Evolutionary conservation across 2,329 filamentous ascomycete genomes (phyloP), one percentile per base, ranked within the genome.

Genomic region (Apiospora sp.): DNA sequence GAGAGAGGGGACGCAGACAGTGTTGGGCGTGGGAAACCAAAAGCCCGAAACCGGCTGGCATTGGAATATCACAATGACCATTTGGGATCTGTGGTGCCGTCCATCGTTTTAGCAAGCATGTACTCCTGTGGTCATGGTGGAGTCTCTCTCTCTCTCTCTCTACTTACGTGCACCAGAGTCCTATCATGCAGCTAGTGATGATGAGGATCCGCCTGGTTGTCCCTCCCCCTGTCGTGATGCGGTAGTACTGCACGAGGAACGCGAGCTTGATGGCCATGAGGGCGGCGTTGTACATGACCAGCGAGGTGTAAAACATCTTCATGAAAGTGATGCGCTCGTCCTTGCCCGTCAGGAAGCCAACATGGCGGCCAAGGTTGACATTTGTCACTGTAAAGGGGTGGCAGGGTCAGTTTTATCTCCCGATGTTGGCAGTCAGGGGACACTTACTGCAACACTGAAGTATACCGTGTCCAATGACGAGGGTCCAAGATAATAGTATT

Each of bases 241-340:
- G 82, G 71, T 83, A 81, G 71, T 83, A 84, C 69, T 84, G 82
- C 2, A 79, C 74, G 58, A 84, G 76, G 73, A 84, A 84, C 30
- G 81, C 80, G 54, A 83, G 68, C 73, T 84, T 84, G 67, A 81
- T 79, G 24, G 81, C 77, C 49, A 80, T 76, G 24, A 84, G 78
- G 7, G 80, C 79, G 43, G 74, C 72, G 58, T 83, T 83, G 73
- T 84, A 84, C 12, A 84, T 76, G 24, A 81, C 77, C 13, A 84
- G 82, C 4, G 80, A 82, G 44, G 82, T 72, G 72, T 81, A 84
- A 74, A 84, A 84, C 5, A 78, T 69, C 68, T 58, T 12, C 16
- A 71, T 12, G 48, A 54, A 73, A 22, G 43, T 30, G 0, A 3
- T 34, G 27, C 71, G 24, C 30, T 44, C 72, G 8, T 51, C 24